Evolutionary conservation across 1,139 yeast species (phyloP).

Genomic region (Saccharomyces pastorianus): DNA sequence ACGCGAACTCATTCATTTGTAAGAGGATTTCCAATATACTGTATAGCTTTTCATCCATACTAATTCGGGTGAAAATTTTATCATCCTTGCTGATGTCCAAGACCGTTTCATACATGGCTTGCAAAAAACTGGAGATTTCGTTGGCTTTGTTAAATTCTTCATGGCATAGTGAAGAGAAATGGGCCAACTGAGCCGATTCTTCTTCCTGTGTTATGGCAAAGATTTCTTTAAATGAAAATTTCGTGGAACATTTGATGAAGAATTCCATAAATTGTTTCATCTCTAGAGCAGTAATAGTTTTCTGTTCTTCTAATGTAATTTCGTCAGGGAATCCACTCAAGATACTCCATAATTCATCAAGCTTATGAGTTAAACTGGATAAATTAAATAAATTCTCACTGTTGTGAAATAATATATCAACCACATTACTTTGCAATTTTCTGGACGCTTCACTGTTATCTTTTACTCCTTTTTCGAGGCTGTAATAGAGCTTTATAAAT

Average conservation of each 20-base stretch:
- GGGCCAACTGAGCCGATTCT: slow-evolving; percentile 19
- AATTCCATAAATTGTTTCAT: slow-evolving; percentile 13
- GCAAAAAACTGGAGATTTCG: neutral
- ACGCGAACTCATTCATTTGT: slow-evolving; percentile 20
- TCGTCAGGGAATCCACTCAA: slow-evolving; percentile 12
- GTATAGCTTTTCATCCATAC: slow-evolving; percentile 11
- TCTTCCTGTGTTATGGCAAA: slow-evolving; percentile 17
- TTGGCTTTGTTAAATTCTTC: neutral
- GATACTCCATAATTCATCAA: slow-evolving; percentile 9
- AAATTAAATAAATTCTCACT: slow-evolving; percentile 9
- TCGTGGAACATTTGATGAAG: slow-evolving; percentile 12
- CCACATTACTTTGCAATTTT: slow-evolving; percentile 9
- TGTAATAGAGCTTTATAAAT: slow-evolving; percentile 10
- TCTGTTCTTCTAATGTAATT: slow-evolving; percentile 4
- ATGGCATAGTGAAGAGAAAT: slow-evolving; percentile 16
- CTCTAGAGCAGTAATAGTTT: slow-evolving; percentile 9
- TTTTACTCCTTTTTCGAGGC: slow-evolving; percentile 4
- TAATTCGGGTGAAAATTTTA: slow-evolving; percentile 14
- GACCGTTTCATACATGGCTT: slow-evolving; percentile 1
- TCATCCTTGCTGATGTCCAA: neutral
- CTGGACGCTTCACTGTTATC: neutral
- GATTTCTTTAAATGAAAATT: slow-evolving; percentile 16
- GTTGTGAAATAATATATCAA: slow-evolving; percentile 22
- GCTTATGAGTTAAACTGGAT: slow-evolving; percentile 4
- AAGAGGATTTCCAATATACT: slow-evolving; percentile 20